phyloP scores from a whole-genome alignment of 2,329 filamentous ascomycete species.

The Ophiostoma pallidulum region DNA sequence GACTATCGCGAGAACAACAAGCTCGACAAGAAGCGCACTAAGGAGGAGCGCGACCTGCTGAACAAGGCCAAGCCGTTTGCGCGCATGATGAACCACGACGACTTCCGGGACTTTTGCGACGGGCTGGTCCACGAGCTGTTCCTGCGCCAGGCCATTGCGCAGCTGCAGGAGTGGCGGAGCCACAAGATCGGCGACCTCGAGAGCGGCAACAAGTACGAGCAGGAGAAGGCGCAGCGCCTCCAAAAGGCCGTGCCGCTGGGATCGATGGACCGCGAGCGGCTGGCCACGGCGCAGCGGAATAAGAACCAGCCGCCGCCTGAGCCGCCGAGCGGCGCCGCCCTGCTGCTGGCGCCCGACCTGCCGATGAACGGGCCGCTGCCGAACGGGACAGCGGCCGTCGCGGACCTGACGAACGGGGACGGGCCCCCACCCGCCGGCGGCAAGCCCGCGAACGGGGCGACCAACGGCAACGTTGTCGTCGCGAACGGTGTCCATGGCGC shows the following conservation, averaged over 20 bases:
- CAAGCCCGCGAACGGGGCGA: too few species aligned
- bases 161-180: constrained; percentile 88
- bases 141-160: constrained; percentile 75
- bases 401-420: constrained; percentile 12
- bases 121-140: constrained; percentile 87
- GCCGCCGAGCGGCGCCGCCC: constrained; percentile 66
- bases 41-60: constrained; percentile 83
- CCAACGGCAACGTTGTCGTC: constrained; percentile 19
- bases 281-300: constrained; percentile 61
- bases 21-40: constrained; percentile 86
- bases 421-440: too few species aligned
- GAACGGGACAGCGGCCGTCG: constrained; percentile 37
- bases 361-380: constrained; percentile 28
- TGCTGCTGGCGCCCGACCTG: constrained; percentile 71
- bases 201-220: constrained; percentile 84
- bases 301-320: constrained; percentile 61
- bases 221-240: constrained; percentile 69
- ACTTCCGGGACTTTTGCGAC: constrained; percentile 78
- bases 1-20: constrained; percentile 90
- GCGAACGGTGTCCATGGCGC: constrained; percentile 19
- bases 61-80: constrained; percentile 95
- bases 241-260: constrained; percentile 64
- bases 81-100: constrained; percentile 87
- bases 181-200: constrained; percentile 77
- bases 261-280: constrained; percentile 70